Evolutionary conservation across 208 protist species (phyloP), one percentile per base, ranked within the genome.

Genomic region (Balamuthia mandrillaris): DNA sequence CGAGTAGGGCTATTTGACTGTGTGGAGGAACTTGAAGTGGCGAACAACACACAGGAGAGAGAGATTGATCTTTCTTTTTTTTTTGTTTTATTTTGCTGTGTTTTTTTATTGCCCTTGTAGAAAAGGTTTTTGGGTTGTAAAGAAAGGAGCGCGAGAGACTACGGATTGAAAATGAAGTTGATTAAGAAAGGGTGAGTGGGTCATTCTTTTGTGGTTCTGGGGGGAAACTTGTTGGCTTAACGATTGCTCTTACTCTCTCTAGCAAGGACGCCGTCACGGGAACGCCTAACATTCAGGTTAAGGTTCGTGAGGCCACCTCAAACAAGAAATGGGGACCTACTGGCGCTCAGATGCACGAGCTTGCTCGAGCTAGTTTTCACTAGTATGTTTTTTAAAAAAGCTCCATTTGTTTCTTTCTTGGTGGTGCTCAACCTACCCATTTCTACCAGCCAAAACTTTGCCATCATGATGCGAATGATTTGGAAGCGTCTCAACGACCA

Each of bases 261-360:
- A 78, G 68, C 42, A 86, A 86, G 27, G 85, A 88, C 65, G 39
- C 78, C 18, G 85, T 88, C 7, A 88, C 88, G 56, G 86, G 88
- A 65, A 88, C 85, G 29, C 54, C 88, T 1, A 75, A 78, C 33
- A 86, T 88, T 31, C 78, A 89, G 74, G 37, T 83, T 39, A 91
- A 91, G 49, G 85, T 89, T 3, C 70, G 88, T 16, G 88, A 88
- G 42, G 83, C 84, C 45, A 91, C 88, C 39, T 88, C 78, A 58
- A 81, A 86, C 56, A 85, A 91, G 60, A 52, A 74, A 39, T 91
- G 88, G 88, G 88, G 88, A 4, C 54, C 88, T 1, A 84, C 85
- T 10, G 77, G 88, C 33, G 81, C 85, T 56, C 60, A 54, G 51
- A 35, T 68, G 6, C 75, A 63, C 27, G 51, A 60, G 56, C 75